phyloP scores from a whole-genome alignment of 768 basidiomycete genomes.

The Pleurotus tuoliensis region DNA sequence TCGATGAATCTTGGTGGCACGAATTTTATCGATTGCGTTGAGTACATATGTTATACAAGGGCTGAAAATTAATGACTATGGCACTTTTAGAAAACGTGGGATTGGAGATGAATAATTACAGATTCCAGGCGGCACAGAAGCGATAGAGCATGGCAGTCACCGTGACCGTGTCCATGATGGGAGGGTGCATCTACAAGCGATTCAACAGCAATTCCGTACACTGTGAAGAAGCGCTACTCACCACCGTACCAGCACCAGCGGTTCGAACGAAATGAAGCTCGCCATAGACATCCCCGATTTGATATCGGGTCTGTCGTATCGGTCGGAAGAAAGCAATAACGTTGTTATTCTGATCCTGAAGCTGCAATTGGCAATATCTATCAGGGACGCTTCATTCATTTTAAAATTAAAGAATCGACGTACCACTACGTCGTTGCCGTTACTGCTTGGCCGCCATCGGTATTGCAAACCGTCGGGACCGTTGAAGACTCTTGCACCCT shows the following conservation, averaged over 20 bases:
- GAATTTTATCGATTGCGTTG: background rate
- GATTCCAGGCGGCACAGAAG: constrained; percentile 57
- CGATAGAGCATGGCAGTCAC: constrained; percentile 85
- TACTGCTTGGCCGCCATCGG: constrained; percentile 71
- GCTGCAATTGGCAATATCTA: constrained; percentile 36
- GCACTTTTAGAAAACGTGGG: background rate
- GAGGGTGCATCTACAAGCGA: constrained; percentile 67
- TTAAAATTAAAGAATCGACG: constrained; percentile 22
- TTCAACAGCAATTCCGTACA: constrained; percentile 10
- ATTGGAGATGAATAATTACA: constrained; percentile 23
- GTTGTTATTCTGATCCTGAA: constrained; percentile 65
- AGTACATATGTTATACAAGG: constrained; percentile 10
- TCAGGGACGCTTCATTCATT: constrained; percentile 12
- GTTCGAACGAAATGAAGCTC: constrained; percentile 80
- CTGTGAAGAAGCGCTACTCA: constrained; percentile 32
- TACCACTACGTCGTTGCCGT: constrained; percentile 57
- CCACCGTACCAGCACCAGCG: constrained; percentile 80
- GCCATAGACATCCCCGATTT: constrained; percentile 82
- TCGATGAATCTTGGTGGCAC: background rate
- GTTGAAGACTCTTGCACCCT: constrained; percentile 70
- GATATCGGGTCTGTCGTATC: constrained; percentile 74
- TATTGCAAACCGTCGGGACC: constrained; percentile 82
- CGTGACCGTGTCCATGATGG: constrained; percentile 86
- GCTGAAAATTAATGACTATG: background rate
- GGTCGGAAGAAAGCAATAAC: constrained; percentile 80